Base-by-base conservation (phyloP, 208 protist species). In the Leishmania braziliensis region DNA sequence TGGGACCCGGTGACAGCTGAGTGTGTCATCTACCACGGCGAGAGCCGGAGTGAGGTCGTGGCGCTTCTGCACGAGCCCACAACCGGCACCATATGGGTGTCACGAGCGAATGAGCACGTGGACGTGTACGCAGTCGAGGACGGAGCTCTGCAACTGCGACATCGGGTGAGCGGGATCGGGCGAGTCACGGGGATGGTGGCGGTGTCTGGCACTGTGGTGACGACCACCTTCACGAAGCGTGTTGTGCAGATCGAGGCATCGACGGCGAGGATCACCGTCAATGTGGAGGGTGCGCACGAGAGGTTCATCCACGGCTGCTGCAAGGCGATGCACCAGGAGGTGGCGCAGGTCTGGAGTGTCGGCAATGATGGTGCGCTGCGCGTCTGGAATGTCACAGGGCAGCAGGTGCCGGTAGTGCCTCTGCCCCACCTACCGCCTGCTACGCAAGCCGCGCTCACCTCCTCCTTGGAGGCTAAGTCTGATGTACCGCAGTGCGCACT, bases 71-170 rank as follows among this genome's bases (percentile, higher is more conserved):
- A 86, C 65, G 94, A 97, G 73, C 83, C 80, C 26, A 80, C 75
- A n/a, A 91, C 86, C 4, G 79, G 81, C 33, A 95, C 84, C 18
- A 50, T 97, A 10, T 97, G 94, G 94, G 92, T 92, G 5, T 83
- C 87, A 0, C 80, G 92, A 14, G 58, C 77, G 23, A 92, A 95
- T 58, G 92, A 91, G 62, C 88, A 86, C 56, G 62, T 95, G 43
- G 91, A 94, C 73, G 81, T 94, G 23, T 97, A 95, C 79, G 66
- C 78, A 23, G 36, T 95, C 12, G 33, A 65, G 18, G 26, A 54
- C 6, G 73, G 72, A 4, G 78, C 62, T 0, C 63, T 91, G 20
- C 18, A 33, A 5, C 84, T 91, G 33, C 79, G 77, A 23, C 68
- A 53, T 8, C 72, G 83, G 14, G 79, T 89, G 2, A 79, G 84